Evolutionary conservation across 768 basidiomycete genomes (phyloP).

Genomic region (Tubosaeta sp.): DNA sequence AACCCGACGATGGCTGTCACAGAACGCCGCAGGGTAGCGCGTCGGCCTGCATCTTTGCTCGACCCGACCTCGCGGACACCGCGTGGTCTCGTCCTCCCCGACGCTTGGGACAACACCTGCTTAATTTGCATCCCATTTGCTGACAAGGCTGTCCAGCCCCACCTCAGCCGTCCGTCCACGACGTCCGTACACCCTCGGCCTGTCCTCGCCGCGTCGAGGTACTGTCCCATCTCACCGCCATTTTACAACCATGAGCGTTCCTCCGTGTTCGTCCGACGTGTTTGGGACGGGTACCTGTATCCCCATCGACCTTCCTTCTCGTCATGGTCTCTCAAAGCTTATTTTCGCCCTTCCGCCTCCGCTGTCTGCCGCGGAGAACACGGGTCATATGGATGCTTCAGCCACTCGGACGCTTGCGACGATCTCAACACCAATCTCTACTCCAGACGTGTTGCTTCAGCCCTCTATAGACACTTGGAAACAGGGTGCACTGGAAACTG

Average conservation of each 20-base stretch:
- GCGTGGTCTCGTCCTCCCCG: constrained; percentile 15
- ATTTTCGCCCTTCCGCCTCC: neutral
- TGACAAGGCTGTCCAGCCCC: neutral
- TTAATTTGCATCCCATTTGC: constrained; percentile 4
- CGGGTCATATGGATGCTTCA: neutral
- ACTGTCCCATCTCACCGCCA: neutral
- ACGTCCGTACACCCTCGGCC: neutral
- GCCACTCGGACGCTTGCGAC: neutral
- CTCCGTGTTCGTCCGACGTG: neutral
- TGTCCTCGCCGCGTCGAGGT: neutral
- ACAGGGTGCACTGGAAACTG: constrained; percentile 10
- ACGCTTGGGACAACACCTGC: constrained; percentile 12
- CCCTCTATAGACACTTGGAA: constrained; percentile 3
- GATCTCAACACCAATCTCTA: constrained; percentile 9
- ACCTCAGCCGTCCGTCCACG: neutral
- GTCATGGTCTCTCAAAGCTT: neutral
- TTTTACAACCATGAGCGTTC: neutral
- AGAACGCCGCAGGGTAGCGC: constrained; percentile 7
- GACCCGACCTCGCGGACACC: constrained; percentile 21
- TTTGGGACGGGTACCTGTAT: neutral
- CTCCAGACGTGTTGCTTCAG: neutral
- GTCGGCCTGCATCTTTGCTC: constrained; percentile 10
- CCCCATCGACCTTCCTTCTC: neutral
- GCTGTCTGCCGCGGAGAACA: neutral
- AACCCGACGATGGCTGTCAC: constrained; percentile 8